Base-by-base conservation (phyloP, 257 asterid species). In the Fraxinus americana region DNA sequence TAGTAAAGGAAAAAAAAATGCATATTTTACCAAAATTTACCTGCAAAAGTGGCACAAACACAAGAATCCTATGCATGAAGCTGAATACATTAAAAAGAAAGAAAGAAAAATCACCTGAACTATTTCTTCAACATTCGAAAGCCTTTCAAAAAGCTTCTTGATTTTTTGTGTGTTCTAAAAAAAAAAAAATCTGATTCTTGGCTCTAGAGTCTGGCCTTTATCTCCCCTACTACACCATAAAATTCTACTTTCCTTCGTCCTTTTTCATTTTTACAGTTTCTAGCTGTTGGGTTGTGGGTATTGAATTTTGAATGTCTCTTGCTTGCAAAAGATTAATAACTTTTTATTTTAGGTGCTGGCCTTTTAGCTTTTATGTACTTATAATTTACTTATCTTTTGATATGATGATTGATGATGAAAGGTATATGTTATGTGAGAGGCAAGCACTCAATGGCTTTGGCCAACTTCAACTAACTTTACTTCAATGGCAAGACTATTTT, bases 401-500 rank as follows among this genome's bases (percentile, higher is more conserved):
- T 19, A 57, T 57, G 66, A 57, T 57, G 66, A 3, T 17, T 85
- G 72, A 85, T 79, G 83, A 77, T 70, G 84, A 59, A 72, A 75
- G n/a, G 54, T 30, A 17, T 61, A 21, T 81, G 74, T 57, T 59
- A 57, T 36, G 59, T 72, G 70, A 78, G 30, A 14, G 16, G 29
- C 19, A 74, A 57, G 69, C 45, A 86, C 91, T 83, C 87, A 82
- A 82, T 74, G 61, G 81, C 80, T 65, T 80, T 78, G 80, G 84
- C 80, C 84, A 72, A 82, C 72, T 25, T 74, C 90, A 84, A 83
- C 94, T 16, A 81, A 86, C 92, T 61, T 61, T 61, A 23, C 68
- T 92, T 90, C 11, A 72, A 83, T 87, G 80, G 81, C 80, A 92
- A 90, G 95, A 86, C 88, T 89, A 89, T 78, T 82, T 52, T 12